A percentile compares a stretch with the other conserved stretches of the same genome.
Conservation (phyloP, 306 rosid species). For the Lathyrus tuberosus region DNA sequence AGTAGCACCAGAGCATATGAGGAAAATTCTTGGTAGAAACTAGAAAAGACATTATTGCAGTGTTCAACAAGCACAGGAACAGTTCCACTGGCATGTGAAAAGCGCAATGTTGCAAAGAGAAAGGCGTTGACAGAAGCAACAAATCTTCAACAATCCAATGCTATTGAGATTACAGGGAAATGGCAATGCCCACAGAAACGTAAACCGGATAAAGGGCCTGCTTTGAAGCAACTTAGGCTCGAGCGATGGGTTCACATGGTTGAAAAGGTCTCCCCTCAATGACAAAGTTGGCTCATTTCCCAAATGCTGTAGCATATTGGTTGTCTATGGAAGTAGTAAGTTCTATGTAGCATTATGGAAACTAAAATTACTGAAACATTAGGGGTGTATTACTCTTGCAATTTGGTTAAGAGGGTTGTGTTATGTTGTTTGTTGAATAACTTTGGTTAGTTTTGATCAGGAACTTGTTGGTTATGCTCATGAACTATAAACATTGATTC, state of each 20-base stretch:
- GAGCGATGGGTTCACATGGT: conserved; percentile 70
- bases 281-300: neutral
- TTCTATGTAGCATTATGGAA: neutral
- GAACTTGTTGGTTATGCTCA: neutral
- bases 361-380: neutral
- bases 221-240: conserved; percentile 89
- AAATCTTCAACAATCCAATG: conserved; percentile 51
- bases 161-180: conserved; percentile 60
- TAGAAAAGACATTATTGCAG: conserved; percentile 25
- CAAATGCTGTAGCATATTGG: neutral
- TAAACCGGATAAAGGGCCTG: conserved; percentile 70
- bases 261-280: conserved; percentile 34
- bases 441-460: too few species aligned
- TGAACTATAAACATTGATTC: neutral
- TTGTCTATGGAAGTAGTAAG: neutral
- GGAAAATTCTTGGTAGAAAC: conserved; percentile 43
- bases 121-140: conserved; percentile 69
- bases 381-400: conserved; percentile 1
- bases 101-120: conserved; percentile 44
- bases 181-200: conserved; percentile 86
- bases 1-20: conserved; percentile 22
- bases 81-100: conserved; percentile 35
- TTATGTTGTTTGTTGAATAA: neutral
- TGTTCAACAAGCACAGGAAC: conserved; percentile 27
- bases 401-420: neutral